Evolutionary conservation across 805 yeast genomes (phyloP).

Genomic region (Candida verbasci): DNA sequence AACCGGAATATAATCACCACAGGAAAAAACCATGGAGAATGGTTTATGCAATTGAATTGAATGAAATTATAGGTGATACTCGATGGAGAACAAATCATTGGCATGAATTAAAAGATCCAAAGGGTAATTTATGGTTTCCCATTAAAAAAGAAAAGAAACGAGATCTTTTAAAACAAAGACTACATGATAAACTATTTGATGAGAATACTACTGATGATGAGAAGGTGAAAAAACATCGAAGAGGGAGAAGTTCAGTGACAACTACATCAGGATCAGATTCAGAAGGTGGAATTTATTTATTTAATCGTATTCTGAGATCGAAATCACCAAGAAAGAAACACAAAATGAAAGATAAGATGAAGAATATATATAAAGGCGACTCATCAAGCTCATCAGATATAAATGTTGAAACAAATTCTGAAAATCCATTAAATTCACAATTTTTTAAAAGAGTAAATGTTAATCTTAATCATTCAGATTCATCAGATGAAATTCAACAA

Average conservation of each 20-base stretch:
- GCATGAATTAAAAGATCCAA: slow-evolving; percentile 43
- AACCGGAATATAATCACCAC: slow-evolving; percentile 13
- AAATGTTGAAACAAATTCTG: not conserved
- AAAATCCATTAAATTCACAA: not conserved
- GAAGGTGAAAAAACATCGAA: not conserved
- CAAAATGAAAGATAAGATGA: slow-evolving; percentile 3
- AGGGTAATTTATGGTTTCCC: slow-evolving; percentile 53
- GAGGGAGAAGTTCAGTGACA: slow-evolving; percentile 17
- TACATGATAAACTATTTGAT: slow-evolving; percentile 32
- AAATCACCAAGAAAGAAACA: slow-evolving; percentile 7
- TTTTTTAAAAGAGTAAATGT: not conserved
- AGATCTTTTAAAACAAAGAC: slow-evolving; percentile 11
- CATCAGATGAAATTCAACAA: not conserved
- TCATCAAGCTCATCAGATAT: slow-evolving; percentile 1
- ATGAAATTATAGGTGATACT: slow-evolving; percentile 54
- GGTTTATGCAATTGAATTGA: slow-evolving; percentile 62
- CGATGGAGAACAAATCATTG: slow-evolving; percentile 57
- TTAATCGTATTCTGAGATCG: slow-evolving; percentile 5
- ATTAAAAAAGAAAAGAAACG: slow-evolving; percentile 2
- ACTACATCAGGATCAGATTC: no score
- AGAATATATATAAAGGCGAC: slow-evolving; percentile 6
- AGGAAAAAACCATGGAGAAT: slow-evolving; percentile 30
- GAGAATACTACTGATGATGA: slow-evolving; percentile 6
- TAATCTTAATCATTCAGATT: not conserved
- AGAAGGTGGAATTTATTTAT: slow-evolving; percentile 5